Evolutionary conservation across 768 basidiomycete species (phyloP).

Genomic region (Heimioporus sp.): DNA sequence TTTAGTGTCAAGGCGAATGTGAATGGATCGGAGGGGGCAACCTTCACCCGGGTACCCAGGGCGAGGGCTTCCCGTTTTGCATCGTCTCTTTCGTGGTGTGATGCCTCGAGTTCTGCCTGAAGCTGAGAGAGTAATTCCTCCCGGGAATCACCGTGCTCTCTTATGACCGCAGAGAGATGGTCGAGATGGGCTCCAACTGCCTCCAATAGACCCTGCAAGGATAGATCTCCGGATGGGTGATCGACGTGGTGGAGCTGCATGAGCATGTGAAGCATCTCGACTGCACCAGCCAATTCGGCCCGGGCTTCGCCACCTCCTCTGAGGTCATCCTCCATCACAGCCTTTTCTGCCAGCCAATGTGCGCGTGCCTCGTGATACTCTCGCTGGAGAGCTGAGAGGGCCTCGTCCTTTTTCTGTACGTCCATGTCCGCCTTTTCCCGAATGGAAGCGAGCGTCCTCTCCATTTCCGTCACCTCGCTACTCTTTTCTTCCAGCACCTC

Average conservation of each 20-base stretch:
- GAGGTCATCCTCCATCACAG: slow-evolving; percentile 48
- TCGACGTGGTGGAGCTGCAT: slow-evolving; percentile 57
- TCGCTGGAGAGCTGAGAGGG: slow-evolving; percentile 36
- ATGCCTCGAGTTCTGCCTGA: slow-evolving; percentile 55
- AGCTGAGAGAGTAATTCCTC: slow-evolving; percentile 52
- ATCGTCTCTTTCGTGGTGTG: slow-evolving; percentile 50
- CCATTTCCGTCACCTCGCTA: slow-evolving; percentile 41
- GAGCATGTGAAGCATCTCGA: slow-evolving; percentile 47
- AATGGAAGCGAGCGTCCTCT: slow-evolving; percentile 36
- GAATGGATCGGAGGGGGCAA: slow-evolving; percentile 11
- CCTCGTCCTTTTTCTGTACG: slow-evolving; percentile 41
- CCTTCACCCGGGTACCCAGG: slow-evolving; percentile 41
- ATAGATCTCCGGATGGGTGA: slow-evolving; percentile 46
- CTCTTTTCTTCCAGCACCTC: slow-evolving; percentile 42
- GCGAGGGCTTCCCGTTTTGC: slow-evolving; percentile 40
- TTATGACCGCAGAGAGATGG: slow-evolving; percentile 43
- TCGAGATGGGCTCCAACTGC: slow-evolving; percentile 54
- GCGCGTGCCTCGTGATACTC: slow-evolving; percentile 46
- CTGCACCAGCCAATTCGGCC: slow-evolving; percentile 51
- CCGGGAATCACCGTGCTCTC: slow-evolving; percentile 39
- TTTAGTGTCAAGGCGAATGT: background rate
- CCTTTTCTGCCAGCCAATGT: slow-evolving; percentile 51
- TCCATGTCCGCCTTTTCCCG: slow-evolving; percentile 34
- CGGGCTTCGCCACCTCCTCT: slow-evolving; percentile 39
- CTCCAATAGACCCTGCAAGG: slow-evolving; percentile 46